Conservation (phyloP, 2,329 filamentous ascomycete species). For the Pyrenophora tritici-repentis region DNA sequence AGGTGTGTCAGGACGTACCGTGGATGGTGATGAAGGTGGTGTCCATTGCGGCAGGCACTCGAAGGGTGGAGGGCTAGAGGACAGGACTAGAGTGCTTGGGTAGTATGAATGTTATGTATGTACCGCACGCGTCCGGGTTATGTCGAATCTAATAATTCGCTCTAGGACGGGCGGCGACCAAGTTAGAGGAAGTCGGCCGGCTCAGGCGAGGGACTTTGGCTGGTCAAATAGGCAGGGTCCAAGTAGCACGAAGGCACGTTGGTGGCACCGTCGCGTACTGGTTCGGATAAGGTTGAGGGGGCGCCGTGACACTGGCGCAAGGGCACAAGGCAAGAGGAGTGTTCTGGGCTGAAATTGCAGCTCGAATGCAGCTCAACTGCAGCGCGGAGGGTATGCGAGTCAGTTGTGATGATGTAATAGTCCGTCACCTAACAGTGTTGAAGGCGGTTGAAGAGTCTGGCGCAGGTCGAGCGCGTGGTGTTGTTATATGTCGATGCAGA, state of each 20-base stretch:
- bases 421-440: background rate
- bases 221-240: constrained; percentile 28
- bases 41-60: constrained; percentile 56
- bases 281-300: constrained; percentile 25
- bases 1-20: constrained; percentile 58
- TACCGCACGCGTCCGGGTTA: constrained; percentile 30
- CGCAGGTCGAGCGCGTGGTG: background rate
- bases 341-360: background rate
- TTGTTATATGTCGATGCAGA: background rate
- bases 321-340: constrained; percentile 14
- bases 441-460: background rate
- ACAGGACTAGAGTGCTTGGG: too few species aligned
- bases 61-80: background rate
- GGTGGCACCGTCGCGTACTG: constrained; percentile 19
- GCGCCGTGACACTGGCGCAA: constrained; percentile 13
- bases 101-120: constrained; percentile 13
- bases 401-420: constrained; percentile 13
- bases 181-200: constrained; percentile 12
- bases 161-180: constrained; percentile 35
- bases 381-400: constrained; percentile 5
- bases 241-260: constrained; percentile 28
- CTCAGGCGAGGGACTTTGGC: constrained; percentile 16
- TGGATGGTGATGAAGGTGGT: constrained; percentile 92
- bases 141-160: constrained; percentile 49
- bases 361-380: background rate